Evolutionary conservation across 2,329 filamentous ascomycete genomes (phyloP), one percentile per base, ranked within the genome.

Genomic region (Ascochyta pisi): DNA sequence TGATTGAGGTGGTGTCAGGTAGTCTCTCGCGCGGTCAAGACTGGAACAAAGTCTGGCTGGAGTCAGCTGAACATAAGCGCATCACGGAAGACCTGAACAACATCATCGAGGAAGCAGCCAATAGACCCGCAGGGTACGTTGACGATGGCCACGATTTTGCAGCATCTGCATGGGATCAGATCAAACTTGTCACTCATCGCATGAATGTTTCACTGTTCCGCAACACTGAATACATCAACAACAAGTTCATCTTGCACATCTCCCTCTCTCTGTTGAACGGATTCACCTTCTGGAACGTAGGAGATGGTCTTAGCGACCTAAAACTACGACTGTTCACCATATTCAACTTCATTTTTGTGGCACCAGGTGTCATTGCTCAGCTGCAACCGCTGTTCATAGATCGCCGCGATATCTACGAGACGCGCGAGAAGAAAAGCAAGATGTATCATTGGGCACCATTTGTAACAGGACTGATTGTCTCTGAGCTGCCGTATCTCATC

Each of bases 381-480:
- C 58, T 78, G 4, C 71, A 75, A 34, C 73, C 78, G 13, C 56
- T 81, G 4, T 81, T 83, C 65, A 78, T 81, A 43, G 76, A 67
- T 9, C 58, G 62, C n/a, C 67, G 69, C 29, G 67, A 73, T 22
- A 66, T 86, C 16, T 86, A 84, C 70, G 83, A 86, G 68, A 81
- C 80, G 4, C 83, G 84, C 38, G 84, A 86, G 66, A 78, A 83
- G 12, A 82, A 87, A 2, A 85, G 83, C 66, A 90, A 90, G 66
- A 82, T 86, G 0, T 92, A 91, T 76, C 89, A 85, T 0, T 92
- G 89, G 89, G 81, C 84, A 60, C 85, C 82, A 1, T 92, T 92
- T 72, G 82, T 91, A 67, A 77, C 87, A 2, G 83, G 86, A 61
- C 88, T 89, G 64, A 84, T 91, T 50, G 54, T 89, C 1, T 86